Base-by-base conservation (phyloP, 192 early-diverging fungal species). In the Chytriomyces hyalinus region DNA sequence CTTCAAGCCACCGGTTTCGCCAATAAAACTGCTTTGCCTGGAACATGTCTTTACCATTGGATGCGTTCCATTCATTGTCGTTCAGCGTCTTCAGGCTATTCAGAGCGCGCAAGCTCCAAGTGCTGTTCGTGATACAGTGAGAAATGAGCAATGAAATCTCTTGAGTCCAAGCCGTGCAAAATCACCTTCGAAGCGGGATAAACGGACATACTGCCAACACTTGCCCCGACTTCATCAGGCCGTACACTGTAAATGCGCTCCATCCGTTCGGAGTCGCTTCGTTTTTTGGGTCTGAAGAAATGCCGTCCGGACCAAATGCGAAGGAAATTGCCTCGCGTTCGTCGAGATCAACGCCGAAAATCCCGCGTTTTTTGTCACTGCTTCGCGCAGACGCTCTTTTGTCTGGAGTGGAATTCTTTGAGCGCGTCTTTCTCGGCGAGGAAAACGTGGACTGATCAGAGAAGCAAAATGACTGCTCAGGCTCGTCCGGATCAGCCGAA, bases 211-310 rank as follows among this genome's bases (percentile, higher is more conserved):
- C 20, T 10, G 69, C 77, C 20, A 49, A 78, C 24, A 78, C 28
- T 0, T 71, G 46, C 1, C 77, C 77, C 45, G 26, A 65, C 46
- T 70, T 70, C 77, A 78, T 71, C 15, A 78, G 20, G 11, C 67
- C 67, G 72, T 71, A 78, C 13, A 78, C 77, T 15, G 68, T 72
- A 5, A 71, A 78, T 46, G 77, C 11, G 24, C 28, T 70, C 77
- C 77, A 78, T 22, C 69, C 70, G 22, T 8, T 20, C 28, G 49
- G 44, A 8, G 10, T 44, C 6, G n/a, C 43, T 47, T 8, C 10
- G 13, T 22, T 9, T n/a, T 49, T 49, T 57, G 53, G 53, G 20
- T 10, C 13, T 7, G 17, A 11, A 62, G 10, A 28, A 10, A 24
- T 22, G 24, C 20, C 63, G 20, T 26, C 11, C 22, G 13, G 9